Base-by-base conservation (phyloP, 2,329 filamentous ascomycete genomes). In the Purpureocillium takamizusanense region DNA sequence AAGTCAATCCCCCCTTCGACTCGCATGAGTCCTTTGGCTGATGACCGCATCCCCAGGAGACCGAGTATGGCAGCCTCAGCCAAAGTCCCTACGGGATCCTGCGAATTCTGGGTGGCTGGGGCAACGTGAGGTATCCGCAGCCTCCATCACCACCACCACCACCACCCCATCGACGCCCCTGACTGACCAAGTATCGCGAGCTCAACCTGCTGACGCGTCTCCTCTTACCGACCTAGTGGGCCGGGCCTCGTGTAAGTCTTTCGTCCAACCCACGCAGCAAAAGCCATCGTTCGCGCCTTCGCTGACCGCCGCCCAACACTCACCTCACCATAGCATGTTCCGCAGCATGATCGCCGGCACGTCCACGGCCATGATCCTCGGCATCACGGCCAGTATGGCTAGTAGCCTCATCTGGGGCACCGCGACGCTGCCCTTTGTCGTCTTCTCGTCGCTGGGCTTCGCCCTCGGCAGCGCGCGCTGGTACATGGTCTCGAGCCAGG, bases 261-360 rank as follows among this genome's bases (percentile, higher is more conserved):
- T 2, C 21, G 12, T 33, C 12, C 4, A 18, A 7, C 13, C 25
- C 35, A 17, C 35, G 12, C 4, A 17, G n/a, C 12, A 13, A 10
- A 18, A n/a, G n/a, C n/a, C n/a, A n/a, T n/a, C n/a, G n/a, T n/a
- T n/a, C n/a, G n/a, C n/a, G n/a, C n/a, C n/a, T n/a, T n/a, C n/a
- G n/a, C n/a, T n/a, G n/a, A n/a, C n/a, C n/a, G n/a, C n/a, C n/a
- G n/a, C n/a, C n/a, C n/a, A n/a, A n/a, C n/a, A n/a, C n/a, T n/a
- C n/a, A n/a, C n/a, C n/a, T n/a, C n/a, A n/a, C n/a, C n/a, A n/a
- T 11, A 49, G 48, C 16, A 51, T 51, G 48, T 43, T 51, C 7
- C 48, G 47, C n/a, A 48, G 48, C 35, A 45, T 51, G 41, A n/a
- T 50, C 2, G 42, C 48, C 12, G 48, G 48, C 7, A 50, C 43